Evolutionary conservation across 352 stramenopile species (phyloP).

Genomic region (Aphanomyces euteiches): DNA sequence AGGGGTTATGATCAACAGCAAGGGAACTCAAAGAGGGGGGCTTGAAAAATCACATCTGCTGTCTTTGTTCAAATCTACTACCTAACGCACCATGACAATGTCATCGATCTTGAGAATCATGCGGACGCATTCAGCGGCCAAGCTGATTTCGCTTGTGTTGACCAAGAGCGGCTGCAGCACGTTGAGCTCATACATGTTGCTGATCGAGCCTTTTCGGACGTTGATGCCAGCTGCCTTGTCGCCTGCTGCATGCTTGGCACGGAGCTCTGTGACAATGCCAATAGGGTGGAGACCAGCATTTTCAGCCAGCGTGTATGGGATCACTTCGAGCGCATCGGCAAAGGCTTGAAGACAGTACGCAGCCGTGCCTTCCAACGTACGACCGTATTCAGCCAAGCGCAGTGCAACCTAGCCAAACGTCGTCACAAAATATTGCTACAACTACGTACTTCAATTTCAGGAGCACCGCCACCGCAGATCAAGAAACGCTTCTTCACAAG

Average conservation of each 20-base stretch:
- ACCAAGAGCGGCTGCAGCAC: constrained; percentile 99
- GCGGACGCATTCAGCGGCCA: constrained; percentile 97
- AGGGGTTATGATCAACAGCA: too few relatives aligned
- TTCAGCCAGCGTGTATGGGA: constrained; percentile 99
- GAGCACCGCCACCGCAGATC: constrained; percentile 96
- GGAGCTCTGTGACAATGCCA: constrained; percentile 96
- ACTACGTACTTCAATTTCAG: constrained; percentile 87
- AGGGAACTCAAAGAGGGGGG: too few relatives aligned
- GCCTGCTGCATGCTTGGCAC: constrained; percentile 91
- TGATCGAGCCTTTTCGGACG: constrained; percentile 94
- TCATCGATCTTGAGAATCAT: constrained; percentile 99
- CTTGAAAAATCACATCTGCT: too few relatives aligned
- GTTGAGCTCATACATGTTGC: constrained; percentile 98
- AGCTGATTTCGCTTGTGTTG: constrained; percentile 94
- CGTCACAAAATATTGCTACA: background rate
- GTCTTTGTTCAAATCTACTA: background rate
- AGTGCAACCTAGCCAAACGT: constrained; percentile 62
- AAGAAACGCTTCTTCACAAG: constrained; percentile 99
- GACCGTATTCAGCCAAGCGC: constrained; percentile 89
- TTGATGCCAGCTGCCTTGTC: constrained; percentile 94
- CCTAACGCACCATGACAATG: constrained; percentile 95
- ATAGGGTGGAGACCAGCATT: constrained; percentile 99
- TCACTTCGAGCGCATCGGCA: constrained; percentile 96
- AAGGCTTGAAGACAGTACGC: constrained; percentile 97
- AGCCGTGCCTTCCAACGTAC: constrained; percentile 91